Percentiles rank a stretch among this genome's conserved stretches.
These are phyloP conservation scores for Rhynchospora tenuis DNA, from an alignment of 176 grass and related monocot genomes.

Conservation along the genomic window DNA sequence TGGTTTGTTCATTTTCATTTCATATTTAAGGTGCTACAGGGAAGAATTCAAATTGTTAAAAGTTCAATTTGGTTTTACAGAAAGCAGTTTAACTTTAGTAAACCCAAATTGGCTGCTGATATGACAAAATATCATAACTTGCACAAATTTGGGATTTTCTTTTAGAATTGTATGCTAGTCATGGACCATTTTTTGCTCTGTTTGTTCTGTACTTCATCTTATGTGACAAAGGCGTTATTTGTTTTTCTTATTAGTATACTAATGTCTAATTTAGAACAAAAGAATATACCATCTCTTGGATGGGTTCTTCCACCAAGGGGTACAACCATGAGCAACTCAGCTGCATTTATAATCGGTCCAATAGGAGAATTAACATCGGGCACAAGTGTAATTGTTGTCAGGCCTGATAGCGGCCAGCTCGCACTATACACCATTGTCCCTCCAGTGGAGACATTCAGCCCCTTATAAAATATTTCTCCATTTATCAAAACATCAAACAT, in stretches of 20 bases:
- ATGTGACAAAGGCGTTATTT: background rate
- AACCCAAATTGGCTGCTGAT: background rate
- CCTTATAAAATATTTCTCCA: constrained; percentile 47
- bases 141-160: background rate
- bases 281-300: constrained; percentile 68
- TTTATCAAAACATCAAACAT: constrained; percentile 73
- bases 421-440: constrained; percentile 51
- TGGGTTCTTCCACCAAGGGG: constrained; percentile 68
- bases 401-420: constrained; percentile 53
- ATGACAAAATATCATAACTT: background rate
- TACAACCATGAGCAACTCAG: constrained; percentile 65
- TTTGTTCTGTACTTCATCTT: background rate
- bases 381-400: constrained; percentile 53
- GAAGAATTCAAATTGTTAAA: background rate
- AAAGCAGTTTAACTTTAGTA: background rate
- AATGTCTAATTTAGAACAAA: background rate
- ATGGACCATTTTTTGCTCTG: too few species aligned
- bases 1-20: background rate
- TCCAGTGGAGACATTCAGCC: constrained; percentile 67
- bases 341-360: constrained; percentile 88
- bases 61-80: background rate
- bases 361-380: constrained; percentile 47
- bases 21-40: background rate
- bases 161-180: too few species aligned
- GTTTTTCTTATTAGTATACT: background rate